phyloP scores from a whole-genome alignment of 768 basidiomycete genomes.

The Naganishia vishniacii region DNA sequence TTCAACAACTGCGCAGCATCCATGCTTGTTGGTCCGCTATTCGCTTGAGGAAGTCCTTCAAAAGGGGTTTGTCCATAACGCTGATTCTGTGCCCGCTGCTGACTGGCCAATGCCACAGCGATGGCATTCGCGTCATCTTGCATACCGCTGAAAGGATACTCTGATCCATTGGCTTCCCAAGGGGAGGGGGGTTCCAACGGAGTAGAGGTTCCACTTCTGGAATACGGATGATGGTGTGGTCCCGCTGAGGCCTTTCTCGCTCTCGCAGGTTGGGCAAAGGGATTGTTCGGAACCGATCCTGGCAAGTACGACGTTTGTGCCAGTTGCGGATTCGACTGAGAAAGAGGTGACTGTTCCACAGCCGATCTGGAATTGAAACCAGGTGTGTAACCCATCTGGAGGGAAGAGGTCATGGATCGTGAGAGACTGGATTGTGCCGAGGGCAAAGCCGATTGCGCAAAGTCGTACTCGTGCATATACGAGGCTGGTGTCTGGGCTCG shows the following conservation, averaged over 20 bases:
- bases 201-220: conserved; percentile 22
- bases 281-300: conserved; percentile 10
- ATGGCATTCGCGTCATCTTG: conserved; percentile 17
- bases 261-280: conserved; percentile 19
- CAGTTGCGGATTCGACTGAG: background rate
- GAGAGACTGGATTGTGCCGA: conserved; percentile 5
- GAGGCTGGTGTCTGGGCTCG: conserved; percentile 9
- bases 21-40: background rate
- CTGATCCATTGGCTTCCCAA: conserved; percentile 19
- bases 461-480: background rate
- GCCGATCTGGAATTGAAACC: background rate
- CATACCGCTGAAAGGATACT: conserved; percentile 2
- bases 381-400: background rate
- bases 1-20: background rate
- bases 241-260: conserved; percentile 14
- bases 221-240: conserved; percentile 24
- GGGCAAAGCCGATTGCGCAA: conserved; percentile 1
- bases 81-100: conserved; percentile 15
- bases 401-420: background rate
- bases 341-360: background rate
- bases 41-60: background rate
- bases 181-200: conserved; percentile 25
- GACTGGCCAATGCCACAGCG: conserved; percentile 4
- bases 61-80: background rate
- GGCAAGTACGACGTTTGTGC: conserved; percentile 2